Percentiles rank a stretch among this genome's conserved stretches.
Evolutionary conservation across 2,329 filamentous ascomycete genomes (phyloP).

Genomic region (Monosporascus sp.): DNA sequence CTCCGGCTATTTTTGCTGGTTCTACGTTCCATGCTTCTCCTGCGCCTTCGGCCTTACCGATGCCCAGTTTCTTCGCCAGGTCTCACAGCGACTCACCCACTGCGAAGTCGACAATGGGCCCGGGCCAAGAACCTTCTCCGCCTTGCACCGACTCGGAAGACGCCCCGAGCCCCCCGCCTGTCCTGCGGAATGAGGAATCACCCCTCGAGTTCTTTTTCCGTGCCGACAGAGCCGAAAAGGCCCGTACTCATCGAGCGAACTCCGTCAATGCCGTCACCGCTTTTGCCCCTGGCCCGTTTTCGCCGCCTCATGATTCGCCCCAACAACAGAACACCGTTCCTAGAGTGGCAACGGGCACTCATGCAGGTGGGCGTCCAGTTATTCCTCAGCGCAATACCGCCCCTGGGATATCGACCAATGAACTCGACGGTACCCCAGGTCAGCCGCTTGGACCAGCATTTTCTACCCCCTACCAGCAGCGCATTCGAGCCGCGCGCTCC

Average conservation of each 20-base stretch:
- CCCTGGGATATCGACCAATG: constrained; percentile 59
- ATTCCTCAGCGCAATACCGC: constrained; percentile 38
- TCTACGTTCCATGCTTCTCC: constrained; percentile 94
- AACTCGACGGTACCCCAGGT: constrained; percentile 58
- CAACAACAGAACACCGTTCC: constrained; percentile 28
- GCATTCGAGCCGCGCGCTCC: constrained; percentile 51
- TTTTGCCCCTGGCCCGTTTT: constrained; percentile 38
- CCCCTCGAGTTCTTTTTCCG: constrained; percentile 89
- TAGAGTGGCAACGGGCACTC: constrained; percentile 27
- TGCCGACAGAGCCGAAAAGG: constrained; percentile 75
- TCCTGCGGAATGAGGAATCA: constrained; percentile 49
- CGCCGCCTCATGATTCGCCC: constrained; percentile 42
- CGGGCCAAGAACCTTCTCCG: constrained; percentile 42
- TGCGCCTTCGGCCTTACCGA: constrained; percentile 80
- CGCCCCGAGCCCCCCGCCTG: constrained; percentile 32
- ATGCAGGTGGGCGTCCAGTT: constrained; percentile 19
- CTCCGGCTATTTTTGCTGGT: constrained; percentile 70
- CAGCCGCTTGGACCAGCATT: constrained; percentile 60
- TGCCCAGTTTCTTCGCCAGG: constrained; percentile 80
- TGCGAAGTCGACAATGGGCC: constrained; percentile 36
- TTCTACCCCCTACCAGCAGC: constrained; percentile 59
- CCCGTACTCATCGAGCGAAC: constrained; percentile 51
- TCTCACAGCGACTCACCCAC: constrained; percentile 62
- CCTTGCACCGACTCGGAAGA: constrained; percentile 49
- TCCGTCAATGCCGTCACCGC: constrained; percentile 38